Evolutionary conservation across 2,329 filamentous ascomycete genomes (phyloP).

Genomic region (Gliomastix tumulicola): DNA sequence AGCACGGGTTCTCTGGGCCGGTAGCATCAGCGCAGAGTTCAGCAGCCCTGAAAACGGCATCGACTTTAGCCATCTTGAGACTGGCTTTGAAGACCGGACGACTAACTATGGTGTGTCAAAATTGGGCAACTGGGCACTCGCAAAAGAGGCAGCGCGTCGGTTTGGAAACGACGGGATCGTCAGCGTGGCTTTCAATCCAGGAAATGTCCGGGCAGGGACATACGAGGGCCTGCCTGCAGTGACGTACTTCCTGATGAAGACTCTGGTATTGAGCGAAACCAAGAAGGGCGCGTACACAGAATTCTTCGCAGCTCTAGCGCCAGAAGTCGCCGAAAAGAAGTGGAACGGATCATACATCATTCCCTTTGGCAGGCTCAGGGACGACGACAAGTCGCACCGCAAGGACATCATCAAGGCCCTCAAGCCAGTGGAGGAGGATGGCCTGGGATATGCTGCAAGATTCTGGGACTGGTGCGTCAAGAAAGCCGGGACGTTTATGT

Average conservation of each 20-base stretch:
- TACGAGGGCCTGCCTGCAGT: conserved; percentile 11
- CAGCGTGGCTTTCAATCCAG: conserved; percentile 23
- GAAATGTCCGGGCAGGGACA: conserved; percentile 19
- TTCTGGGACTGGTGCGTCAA: conserved; percentile 21
- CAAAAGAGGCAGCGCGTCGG: conserved; percentile 18
- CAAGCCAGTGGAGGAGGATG: conserved; percentile 13
- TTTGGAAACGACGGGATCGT: conserved; percentile 14
- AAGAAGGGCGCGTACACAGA: conserved; percentile 30
- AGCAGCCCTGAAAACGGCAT: conserved; percentile 16
- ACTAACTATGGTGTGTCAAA: conserved; percentile 25
- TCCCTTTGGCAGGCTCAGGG: conserved; percentile 17
- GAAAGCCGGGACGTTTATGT: conserved; percentile 2
- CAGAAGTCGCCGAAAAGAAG: conserved; percentile 22
- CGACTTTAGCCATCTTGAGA: conserved; percentile 14
- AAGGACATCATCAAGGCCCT: conserved; percentile 19
- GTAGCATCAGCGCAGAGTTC: conserved; percentile 18
- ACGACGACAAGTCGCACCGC: conserved; percentile 9
- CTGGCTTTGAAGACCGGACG: conserved; percentile 11
- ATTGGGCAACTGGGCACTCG: conserved; percentile 22
- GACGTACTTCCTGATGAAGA: conserved; percentile 9
- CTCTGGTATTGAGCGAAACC: conserved; percentile 17
- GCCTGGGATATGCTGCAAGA: conserved; percentile 13
- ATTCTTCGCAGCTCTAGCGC: conserved; percentile 28
- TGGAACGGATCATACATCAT: conserved; percentile 16
- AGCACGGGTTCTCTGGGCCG: conserved; percentile 21